phyloP scores from a whole-genome alignment of 1,284 basidiomycete species.

The Sanguinoderma infundibulare region DNA sequence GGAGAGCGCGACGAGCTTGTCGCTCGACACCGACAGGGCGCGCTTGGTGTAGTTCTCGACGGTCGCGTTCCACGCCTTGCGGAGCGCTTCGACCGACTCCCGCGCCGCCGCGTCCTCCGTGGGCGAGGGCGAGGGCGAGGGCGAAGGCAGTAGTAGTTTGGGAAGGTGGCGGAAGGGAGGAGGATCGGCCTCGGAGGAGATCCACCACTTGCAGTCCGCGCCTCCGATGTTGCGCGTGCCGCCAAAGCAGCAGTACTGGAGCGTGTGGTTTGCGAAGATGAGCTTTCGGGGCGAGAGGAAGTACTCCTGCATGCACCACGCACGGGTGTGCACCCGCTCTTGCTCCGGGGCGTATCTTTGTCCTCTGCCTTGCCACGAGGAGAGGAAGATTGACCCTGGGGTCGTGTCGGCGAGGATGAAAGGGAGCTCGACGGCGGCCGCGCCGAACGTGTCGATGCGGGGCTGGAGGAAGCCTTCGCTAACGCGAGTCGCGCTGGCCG shows the following conservation, averaged over 20 bases:
- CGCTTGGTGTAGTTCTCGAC: conserved; percentile 4
- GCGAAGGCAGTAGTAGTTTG: neutral
- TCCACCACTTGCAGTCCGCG: neutral
- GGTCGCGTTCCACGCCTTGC: conserved; percentile 2
- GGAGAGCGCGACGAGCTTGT: conserved; percentile 4
- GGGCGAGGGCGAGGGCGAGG: too few species aligned
- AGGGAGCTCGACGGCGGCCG: neutral
- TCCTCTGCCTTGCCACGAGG: neutral
- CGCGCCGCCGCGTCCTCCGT: neutral
- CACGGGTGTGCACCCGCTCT: conserved; percentile 1
- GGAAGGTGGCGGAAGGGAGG: neutral
- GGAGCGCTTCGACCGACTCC: neutral
- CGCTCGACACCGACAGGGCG: neutral
- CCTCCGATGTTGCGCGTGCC: conserved; percentile 4
- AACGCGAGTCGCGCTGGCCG: neutral
- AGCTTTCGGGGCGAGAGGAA: conserved; percentile 8
- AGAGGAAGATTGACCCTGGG: neutral
- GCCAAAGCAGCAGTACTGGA: conserved; percentile 7
- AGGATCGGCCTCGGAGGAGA: neutral
- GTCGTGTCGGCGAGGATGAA: neutral
- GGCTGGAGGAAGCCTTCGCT: conserved; percentile 4
- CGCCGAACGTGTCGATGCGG: neutral
- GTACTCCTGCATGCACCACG: conserved; percentile 13
- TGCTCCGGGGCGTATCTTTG: neutral
- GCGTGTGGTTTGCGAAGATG: conserved; percentile 6